phyloP scores from a whole-genome alignment of 306 rosid species.

The Fragaria vesca region DNA sequence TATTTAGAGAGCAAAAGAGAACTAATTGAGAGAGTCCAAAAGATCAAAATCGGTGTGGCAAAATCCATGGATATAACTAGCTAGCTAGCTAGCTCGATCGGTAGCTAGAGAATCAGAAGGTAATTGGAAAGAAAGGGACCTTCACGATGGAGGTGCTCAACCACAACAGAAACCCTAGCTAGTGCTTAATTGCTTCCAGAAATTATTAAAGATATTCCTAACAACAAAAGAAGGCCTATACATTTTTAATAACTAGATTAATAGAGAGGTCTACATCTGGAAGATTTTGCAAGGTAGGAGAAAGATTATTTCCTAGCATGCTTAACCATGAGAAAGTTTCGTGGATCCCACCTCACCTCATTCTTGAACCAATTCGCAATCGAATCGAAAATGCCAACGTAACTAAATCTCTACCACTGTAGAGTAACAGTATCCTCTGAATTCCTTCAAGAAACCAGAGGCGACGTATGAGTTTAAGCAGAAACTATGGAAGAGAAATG shows the following conservation, averaged over 20 bases:
- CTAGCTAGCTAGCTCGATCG: too few species aligned
- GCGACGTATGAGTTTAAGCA: too few species aligned
- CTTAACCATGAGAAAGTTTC: slow-evolving; percentile 62
- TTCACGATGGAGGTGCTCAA: background rate
- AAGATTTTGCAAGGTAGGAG: slow-evolving; percentile 34
- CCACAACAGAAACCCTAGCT: background rate
- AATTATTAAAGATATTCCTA: background rate
- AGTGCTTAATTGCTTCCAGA: slow-evolving; percentile 24
- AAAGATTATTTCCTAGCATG: slow-evolving; percentile 47
- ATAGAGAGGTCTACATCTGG: slow-evolving; percentile 13
- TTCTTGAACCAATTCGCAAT: background rate
- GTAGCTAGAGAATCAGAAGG: too few species aligned
- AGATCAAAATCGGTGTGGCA: too few species aligned
- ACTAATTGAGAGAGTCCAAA: too few species aligned
- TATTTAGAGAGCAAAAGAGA: too few species aligned
- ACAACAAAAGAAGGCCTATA: background rate
- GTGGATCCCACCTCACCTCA: slow-evolving; percentile 48
- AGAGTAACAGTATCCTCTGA: background rate
- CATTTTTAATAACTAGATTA: background rate
- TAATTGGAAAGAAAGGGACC: too few species aligned
- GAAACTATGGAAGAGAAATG: too few species aligned
- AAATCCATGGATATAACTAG: background rate
- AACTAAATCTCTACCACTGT: background rate
- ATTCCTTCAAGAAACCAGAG: too few species aligned
- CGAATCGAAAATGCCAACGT: background rate